Base-by-base conservation (phyloP, 2,329 filamentous ascomycete species). In the Arthrobotrys megalospora region DNA sequence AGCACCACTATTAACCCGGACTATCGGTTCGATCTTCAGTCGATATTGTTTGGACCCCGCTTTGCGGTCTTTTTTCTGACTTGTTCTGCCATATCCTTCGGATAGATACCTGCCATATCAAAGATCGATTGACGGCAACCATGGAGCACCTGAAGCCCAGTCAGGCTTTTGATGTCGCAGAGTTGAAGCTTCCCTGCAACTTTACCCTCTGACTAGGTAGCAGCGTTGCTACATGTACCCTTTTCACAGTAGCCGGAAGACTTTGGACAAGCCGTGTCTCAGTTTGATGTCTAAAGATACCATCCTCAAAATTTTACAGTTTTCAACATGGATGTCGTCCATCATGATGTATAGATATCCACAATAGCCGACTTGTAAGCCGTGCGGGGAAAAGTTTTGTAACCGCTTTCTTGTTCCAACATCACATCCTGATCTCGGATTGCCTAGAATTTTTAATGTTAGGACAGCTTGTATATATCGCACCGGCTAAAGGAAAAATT, bases 41-140 rank as follows among this genome's bases (percentile, higher is more conserved):
- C 63, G 67, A 78, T 63, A 72, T 60, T 68, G n/a, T n/a, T 62
- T 65, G 63, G 62, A 66, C 75, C 75, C 75, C 75, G 75, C 75
- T 64, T 68, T 78, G 75, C 75, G 75, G 75, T 43, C 53, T 72
- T 78, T 78, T 77, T 43, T 55, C 62, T 45, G 16, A 64, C 55
- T 77, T 45, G 53, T 41, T 43, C 14, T 48, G 41, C 50, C 58
- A 53, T 60, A 28, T 43, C 43, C 28, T 62, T 41, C 41, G 63
- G 70, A 47, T 52, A 75, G 19, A 50, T 45, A 41, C 41, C 36
- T 55, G 45, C 28, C 28, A 11, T 28, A 62, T 62, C 14, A 32
- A 63, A 67, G 52, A 52, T 75, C 52, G 62, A 66, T 66, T 55
- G n/a, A 16, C 60, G 69, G 55, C 53, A 73, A 69, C 60, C 64